Base-by-base conservation (phyloP, 768 basidiomycete species). In the Punctularia strigosozonata region DNA sequence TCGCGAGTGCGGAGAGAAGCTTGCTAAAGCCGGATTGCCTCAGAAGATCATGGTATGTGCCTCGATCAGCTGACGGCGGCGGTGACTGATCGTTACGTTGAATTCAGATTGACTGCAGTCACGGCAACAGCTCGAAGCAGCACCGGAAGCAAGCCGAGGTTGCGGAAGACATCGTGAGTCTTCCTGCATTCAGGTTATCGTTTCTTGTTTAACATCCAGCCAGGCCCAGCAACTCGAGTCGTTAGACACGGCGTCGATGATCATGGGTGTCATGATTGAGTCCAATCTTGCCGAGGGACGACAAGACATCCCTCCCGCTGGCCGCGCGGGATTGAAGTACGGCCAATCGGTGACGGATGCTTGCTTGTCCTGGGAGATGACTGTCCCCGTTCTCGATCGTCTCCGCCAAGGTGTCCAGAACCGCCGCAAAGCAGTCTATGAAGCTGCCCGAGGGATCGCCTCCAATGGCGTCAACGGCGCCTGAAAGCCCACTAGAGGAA, bases 261-360 rank as follows among this genome's bases (percentile, higher is more conserved):
- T 94, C 50, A 80, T 88, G 73, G 90, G 89, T 33, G 86, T 91
- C 39, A 98, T 97, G 92, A 69, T 98, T 40, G 94, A 97, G 61
- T 88, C 84, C 31, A 92, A 94, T 55, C 68, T 97, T 36, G 68
- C 78, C 6, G 88, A 85, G 55, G 88, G 90, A 20, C 76, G 87
- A 37, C 88, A 92, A 59, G 78, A 88, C 49, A 81, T 92, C 43
- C 79, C 88, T 3, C 52, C 71, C 1, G 66, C 69, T 8, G 90
- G 89, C 3, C 78, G 80, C 1, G 60, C 69, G 5, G 80, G 73
- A 8, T 62, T 94, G 33, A 79, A 69, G 50, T 89, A 88, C 50
- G 90, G 90, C 20, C 78, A 82, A 54, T 84, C 81, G 6, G 84
- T 92, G 5, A 91, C 90, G 18, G 87, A 90, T 59, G 83, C 82